These are phyloP conservation scores for Colletotrichum plurivorum DNA, from an alignment of 2,329 filamentous ascomycete genomes.

Conservation along the genomic window DNA sequence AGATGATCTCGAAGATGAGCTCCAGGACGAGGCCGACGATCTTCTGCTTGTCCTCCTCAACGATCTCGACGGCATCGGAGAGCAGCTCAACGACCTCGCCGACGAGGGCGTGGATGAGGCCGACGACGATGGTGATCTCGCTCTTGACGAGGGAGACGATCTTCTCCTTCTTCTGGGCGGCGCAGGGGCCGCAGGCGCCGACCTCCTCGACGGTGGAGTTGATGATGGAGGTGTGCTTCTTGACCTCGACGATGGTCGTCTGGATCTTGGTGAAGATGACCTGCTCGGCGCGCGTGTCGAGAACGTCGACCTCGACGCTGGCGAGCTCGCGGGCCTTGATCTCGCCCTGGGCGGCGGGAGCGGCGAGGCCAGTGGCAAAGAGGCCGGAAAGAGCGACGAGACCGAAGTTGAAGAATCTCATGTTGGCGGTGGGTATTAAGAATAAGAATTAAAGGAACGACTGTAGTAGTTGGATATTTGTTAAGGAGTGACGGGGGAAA, in stretches of 20 bases:
- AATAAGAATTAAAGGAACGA: slow-evolving; percentile 22
- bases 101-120: slow-evolving; percentile 22
- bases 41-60: slow-evolving; percentile 36
- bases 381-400: slow-evolving; percentile 28
- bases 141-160: slow-evolving; percentile 30
- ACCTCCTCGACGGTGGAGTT: slow-evolving; percentile 30
- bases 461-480: slow-evolving; percentile 24
- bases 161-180: slow-evolving; percentile 17
- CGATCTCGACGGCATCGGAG: slow-evolving; percentile 20
- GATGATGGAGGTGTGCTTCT: slow-evolving; percentile 34
- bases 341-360: slow-evolving; percentile 14
- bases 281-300: slow-evolving; percentile 28
- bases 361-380: slow-evolving; percentile 27
- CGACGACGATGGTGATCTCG: slow-evolving; percentile 33
- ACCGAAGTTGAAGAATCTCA: slow-evolving; percentile 36
- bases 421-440: slow-evolving; percentile 22
- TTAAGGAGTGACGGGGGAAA: slow-evolving; percentile 17
- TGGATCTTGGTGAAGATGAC: slow-evolving; percentile 30
- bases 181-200: slow-evolving; percentile 10
- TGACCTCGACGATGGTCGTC: slow-evolving; percentile 29
- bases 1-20: slow-evolving; percentile 33
- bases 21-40: slow-evolving; percentile 26
- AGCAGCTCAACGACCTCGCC: slow-evolving; percentile 24
- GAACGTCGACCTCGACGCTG: not conserved
- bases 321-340: not conserved